Evolutionary conservation across 2,329 filamentous ascomycete species (phyloP).

Genomic region (Neofusicoccum laricinum): DNA sequence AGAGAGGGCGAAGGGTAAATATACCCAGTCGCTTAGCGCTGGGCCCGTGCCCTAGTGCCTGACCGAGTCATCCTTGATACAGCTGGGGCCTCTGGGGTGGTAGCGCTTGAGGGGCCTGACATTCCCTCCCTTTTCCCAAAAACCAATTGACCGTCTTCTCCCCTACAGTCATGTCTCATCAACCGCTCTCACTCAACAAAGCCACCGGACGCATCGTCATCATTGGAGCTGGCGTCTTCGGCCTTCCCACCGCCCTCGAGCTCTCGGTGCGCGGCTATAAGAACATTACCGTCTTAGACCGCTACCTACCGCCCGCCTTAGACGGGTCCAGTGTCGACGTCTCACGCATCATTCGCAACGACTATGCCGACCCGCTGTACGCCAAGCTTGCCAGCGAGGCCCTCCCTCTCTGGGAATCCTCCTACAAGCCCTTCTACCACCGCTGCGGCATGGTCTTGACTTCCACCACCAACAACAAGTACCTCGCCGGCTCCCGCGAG

Average conservation of each 20-base stretch:
- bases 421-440: not conserved
- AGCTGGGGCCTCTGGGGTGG: too few species aligned
- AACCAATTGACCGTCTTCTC: too few species aligned
- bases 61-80: too few species aligned
- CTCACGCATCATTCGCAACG: slow-evolving; percentile 38
- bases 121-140: too few species aligned
- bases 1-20: too few species aligned
- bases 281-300: slow-evolving; percentile 18
- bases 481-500: not conserved
- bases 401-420: not conserved
- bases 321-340: slow-evolving; percentile 42
- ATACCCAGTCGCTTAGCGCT: too few species aligned
- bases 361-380: slow-evolving; percentile 31
- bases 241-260: slow-evolving; percentile 4
- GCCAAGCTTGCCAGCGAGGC: slow-evolving; percentile 29
- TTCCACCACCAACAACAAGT: not conserved
- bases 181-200: too few species aligned
- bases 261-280: slow-evolving; percentile 14
- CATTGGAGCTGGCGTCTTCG: slow-evolving; percentile 10
- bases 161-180: too few species aligned
- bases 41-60: too few species aligned
- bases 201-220: not conserved
- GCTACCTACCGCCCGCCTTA: slow-evolving; percentile 17
- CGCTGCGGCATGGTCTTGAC: not conserved
- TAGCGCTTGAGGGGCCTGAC: too few species aligned